Percentiles rank a stretch among this genome's conserved stretches.
Conservation (phyloP, 176 grass and related monocot species). For the Areca catechu region DNA sequence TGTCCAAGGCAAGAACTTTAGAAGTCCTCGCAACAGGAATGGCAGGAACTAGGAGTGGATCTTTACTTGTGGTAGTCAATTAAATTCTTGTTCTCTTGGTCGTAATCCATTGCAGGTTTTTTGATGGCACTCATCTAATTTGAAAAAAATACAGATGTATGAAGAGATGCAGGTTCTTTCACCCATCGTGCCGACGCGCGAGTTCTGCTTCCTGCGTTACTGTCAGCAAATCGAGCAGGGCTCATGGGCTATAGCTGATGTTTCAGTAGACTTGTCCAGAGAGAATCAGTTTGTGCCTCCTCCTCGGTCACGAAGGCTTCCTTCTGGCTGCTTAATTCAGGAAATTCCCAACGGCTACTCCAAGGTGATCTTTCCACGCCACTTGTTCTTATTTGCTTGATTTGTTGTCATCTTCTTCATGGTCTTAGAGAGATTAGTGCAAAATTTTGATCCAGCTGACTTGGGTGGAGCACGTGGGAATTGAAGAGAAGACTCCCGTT, state of each 20-base stretch:
- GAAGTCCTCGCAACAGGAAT: slow-evolving; percentile 60
- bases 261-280: slow-evolving; percentile 53
- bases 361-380: slow-evolving; percentile 25
- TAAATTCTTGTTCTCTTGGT: too few relatives aligned
- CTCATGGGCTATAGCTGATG: slow-evolving; percentile 72
- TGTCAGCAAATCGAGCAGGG: slow-evolving; percentile 88
- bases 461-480: slow-evolving; percentile 87
- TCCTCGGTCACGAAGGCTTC: slow-evolving; percentile 45
- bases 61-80: slow-evolving; percentile 56
- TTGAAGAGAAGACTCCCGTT: slow-evolving; percentile 53
- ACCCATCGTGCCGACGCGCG: slow-evolving; percentile 56
- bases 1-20: slow-evolving; percentile 55
- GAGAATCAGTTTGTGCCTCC: slow-evolving; percentile 41
- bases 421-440: not conserved
- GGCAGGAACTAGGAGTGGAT: slow-evolving; percentile 49
- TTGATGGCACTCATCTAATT: not conserved
- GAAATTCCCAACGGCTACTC: slow-evolving; percentile 88
- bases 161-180: slow-evolving; percentile 77
- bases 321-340: slow-evolving; percentile 79
- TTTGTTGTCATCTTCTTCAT: too few relatives aligned
- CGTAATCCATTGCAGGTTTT: too few relatives aligned
- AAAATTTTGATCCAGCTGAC: slow-evolving; percentile 41
- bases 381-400: not conserved
- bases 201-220: slow-evolving; percentile 89
- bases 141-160: slow-evolving; percentile 49